These are phyloP conservation scores for Lolium perenne DNA, from an alignment of 176 grass and related monocot species.

Conservation along the genomic window DNA sequence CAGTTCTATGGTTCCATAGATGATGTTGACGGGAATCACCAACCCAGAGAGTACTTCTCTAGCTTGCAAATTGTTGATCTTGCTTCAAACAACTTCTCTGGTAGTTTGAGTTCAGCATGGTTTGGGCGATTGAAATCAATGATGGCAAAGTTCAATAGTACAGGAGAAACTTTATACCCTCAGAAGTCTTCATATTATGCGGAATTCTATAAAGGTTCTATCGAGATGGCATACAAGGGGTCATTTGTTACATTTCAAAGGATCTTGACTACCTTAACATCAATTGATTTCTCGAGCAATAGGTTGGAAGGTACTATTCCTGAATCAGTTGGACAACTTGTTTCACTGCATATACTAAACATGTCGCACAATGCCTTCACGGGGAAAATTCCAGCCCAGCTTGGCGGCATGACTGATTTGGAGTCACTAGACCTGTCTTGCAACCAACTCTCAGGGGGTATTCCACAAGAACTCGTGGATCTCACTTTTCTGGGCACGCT, in stretches of 20 bases:
- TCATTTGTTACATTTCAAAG: not conserved
- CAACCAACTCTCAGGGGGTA: constrained; percentile 16
- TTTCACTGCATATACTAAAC: not conserved
- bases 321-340: not conserved
- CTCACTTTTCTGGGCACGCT: constrained; percentile 36
- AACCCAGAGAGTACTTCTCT: not conserved
- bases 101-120: not conserved
- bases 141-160: not conserved
- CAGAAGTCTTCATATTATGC: too few relatives aligned
- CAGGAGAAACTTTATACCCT: too few relatives aligned
- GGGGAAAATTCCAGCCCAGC: too few relatives aligned
- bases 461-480: constrained; percentile 25
- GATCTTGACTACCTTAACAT: constrained; percentile 8
- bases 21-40: not conserved
- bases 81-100: constrained; percentile 31
- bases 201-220: not conserved
- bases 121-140: constrained; percentile 4
- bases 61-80: too few relatives aligned
- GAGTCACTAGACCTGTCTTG: constrained; percentile 30
- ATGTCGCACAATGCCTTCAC: too few relatives aligned
- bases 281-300: constrained; percentile 11
- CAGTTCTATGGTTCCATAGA: constrained; percentile 9
- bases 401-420: constrained; percentile 11
- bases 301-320: not conserved
- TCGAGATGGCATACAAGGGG: not conserved